phyloP scores from a whole-genome alignment of 805 yeast genomes.

The Candida nitratophila region DNA sequence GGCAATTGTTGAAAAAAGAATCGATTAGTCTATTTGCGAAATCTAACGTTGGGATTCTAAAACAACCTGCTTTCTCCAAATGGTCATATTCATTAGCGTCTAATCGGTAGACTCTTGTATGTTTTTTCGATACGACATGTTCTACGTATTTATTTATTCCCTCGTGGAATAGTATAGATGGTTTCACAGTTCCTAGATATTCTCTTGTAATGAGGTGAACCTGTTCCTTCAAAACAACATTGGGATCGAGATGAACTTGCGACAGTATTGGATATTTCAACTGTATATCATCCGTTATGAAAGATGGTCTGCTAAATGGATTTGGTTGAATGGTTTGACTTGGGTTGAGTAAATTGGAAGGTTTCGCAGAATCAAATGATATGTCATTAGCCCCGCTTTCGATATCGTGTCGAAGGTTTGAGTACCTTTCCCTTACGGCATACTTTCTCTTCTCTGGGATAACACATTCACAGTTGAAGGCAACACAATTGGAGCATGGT shows the following conservation, averaged over 20 bases:
- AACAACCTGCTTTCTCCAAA: slow-evolving; percentile 61
- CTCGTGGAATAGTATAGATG: slow-evolving; percentile 21
- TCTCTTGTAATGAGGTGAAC: slow-evolving; percentile 15
- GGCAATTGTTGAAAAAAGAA: slow-evolving; percentile 57
- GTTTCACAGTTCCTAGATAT: slow-evolving; percentile 27
- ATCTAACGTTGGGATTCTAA: slow-evolving; percentile 56
- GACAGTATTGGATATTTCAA: slow-evolving; percentile 17
- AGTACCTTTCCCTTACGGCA: neutral
- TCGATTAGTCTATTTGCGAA: slow-evolving; percentile 56
- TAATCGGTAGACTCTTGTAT: slow-evolving; percentile 12
- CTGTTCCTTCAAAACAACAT: slow-evolving; percentile 9
- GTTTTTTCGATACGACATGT: slow-evolving; percentile 1
- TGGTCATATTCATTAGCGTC: slow-evolving; percentile 50
- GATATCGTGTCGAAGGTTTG: neutral
- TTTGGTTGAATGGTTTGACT: too few relatives aligned
- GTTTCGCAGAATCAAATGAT: too few relatives aligned
- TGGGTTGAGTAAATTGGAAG: too few relatives aligned
- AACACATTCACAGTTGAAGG: slow-evolving; percentile 65
- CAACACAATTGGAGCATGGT: slow-evolving; percentile 66
- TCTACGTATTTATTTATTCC: slow-evolving; percentile 20
- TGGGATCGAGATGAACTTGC: slow-evolving; percentile 15
- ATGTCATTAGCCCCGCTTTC: too few relatives aligned
- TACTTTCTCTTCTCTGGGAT: slow-evolving; percentile 42
- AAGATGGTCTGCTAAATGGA: neutral
- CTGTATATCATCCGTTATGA: slow-evolving; percentile 15